Conservation (phyloP, 2,329 filamentous ascomycete species). For the Trichoderma endophyticum region DNA sequence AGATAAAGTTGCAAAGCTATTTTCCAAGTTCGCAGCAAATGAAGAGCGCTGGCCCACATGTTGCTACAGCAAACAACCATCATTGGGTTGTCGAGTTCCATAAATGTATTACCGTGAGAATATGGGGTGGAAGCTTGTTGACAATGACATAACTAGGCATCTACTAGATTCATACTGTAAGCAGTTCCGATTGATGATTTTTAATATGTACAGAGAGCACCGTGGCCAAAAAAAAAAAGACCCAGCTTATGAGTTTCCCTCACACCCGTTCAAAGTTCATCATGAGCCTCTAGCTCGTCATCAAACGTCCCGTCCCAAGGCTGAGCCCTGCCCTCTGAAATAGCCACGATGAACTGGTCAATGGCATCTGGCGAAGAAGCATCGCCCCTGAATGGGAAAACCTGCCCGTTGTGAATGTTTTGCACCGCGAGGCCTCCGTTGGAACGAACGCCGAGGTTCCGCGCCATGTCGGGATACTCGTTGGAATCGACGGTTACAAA, state of each 20-base stretch:
- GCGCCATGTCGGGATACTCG: slow-evolving; percentile 45
- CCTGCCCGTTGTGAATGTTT: slow-evolving; percentile 43
- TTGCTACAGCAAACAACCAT: neutral
- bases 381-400: slow-evolving; percentile 36
- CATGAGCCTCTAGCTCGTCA: neutral
- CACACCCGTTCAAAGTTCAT: slow-evolving; percentile 15
- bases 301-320: slow-evolving; percentile 31
- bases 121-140: neutral
- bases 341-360: slow-evolving; percentile 43
- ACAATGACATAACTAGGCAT: neutral
- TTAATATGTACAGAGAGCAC: neutral
- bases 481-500: slow-evolving; percentile 46
- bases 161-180: neutral
- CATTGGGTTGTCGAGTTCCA: neutral
- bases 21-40: neutral
- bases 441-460: slow-evolving; percentile 34
- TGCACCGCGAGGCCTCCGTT: slow-evolving; percentile 40
- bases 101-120: neutral
- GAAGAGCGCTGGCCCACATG: neutral
- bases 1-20: neutral
- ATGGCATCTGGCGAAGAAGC: slow-evolving; percentile 35
- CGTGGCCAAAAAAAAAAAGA: neutral
- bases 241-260: neutral
- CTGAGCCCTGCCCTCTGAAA: slow-evolving; percentile 41
- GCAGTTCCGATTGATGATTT: neutral